phyloP scores from a whole-genome alignment of 352 stramenopile species.

The Pythium chondricola region DNA sequence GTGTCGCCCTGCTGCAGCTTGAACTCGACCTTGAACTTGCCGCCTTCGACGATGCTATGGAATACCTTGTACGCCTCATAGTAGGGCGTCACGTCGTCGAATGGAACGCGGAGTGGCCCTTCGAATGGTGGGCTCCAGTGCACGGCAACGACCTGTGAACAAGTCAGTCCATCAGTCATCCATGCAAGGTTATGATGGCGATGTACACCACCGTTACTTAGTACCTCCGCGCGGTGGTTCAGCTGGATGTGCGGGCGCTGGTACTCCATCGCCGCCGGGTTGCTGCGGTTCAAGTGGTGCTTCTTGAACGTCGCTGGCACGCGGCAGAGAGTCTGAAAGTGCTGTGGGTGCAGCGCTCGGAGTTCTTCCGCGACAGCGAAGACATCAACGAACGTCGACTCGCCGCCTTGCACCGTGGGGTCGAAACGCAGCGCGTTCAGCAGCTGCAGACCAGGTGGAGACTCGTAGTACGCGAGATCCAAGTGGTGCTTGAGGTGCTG shows the following conservation, averaged over 20 bases:
- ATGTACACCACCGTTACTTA: not conserved
- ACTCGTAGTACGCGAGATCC: conserved; percentile 97
- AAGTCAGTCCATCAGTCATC: not conserved
- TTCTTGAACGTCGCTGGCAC: conserved; percentile 95
- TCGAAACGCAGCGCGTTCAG: conserved; percentile 90
- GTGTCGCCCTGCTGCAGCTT: conserved; percentile 71
- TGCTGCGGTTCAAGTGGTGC: conserved; percentile 83
- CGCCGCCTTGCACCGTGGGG: conserved; percentile 69
- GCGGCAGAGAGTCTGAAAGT: conserved; percentile 71
- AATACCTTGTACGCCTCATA: conserved; percentile 82
- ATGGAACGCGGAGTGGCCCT: conserved; percentile 80
- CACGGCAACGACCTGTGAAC: conserved; percentile 71
- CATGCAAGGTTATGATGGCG: not conserved
- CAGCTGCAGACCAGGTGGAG: conserved; percentile 92
- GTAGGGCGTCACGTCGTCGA: conserved; percentile 66
- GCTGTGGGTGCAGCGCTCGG: conserved; percentile 44
- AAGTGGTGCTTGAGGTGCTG: conserved; percentile 89
- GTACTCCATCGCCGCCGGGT: conserved; percentile 90
- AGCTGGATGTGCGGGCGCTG: conserved; percentile 91
- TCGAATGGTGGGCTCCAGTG: conserved; percentile 95
- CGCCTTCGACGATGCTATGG: conserved; percentile 71
- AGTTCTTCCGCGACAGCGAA: conserved; percentile 74
- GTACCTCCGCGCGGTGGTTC: conserved; percentile 75
- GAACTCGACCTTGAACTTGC: conserved; percentile 70
- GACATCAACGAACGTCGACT: conserved; percentile 84